phyloP scores from a whole-genome alignment of 2,329 filamentous ascomycete genomes.

The Aschersonia sp. region DNA sequence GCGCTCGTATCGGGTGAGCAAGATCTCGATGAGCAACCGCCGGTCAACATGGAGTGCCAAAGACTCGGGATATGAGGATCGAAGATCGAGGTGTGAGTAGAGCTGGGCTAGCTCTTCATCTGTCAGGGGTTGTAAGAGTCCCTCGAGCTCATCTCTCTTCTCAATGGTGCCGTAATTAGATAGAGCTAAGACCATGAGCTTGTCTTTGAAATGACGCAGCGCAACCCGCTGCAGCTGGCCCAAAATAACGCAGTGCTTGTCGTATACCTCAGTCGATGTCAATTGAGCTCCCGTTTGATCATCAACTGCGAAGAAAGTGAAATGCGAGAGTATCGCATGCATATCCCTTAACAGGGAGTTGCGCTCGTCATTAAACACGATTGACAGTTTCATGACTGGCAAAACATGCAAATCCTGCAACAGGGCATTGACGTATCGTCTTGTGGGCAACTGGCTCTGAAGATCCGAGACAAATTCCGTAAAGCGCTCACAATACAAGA shows the following conservation, averaged over 20 bases:
- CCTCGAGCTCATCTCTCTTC: slow-evolving; percentile 61
- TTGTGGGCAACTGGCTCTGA: slow-evolving; percentile 83
- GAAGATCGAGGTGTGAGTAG: slow-evolving; percentile 57
- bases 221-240: slow-evolving; percentile 67
- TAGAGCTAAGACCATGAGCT: slow-evolving; percentile 78
- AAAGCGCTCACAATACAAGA: slow-evolving; percentile 75
- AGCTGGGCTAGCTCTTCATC: slow-evolving; percentile 62
- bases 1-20: slow-evolving; percentile 63
- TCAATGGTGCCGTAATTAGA: slow-evolving; percentile 88
- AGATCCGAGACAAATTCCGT: slow-evolving; percentile 81
- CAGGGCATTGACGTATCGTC: slow-evolving; percentile 83
- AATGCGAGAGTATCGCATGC: slow-evolving; percentile 67
- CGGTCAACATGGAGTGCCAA: slow-evolving; percentile 50
- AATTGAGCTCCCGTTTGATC: slow-evolving; percentile 76
- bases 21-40: slow-evolving; percentile 51
- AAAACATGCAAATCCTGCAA: slow-evolving; percentile 76
- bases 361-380: slow-evolving; percentile 59
- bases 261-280: slow-evolving; percentile 58
- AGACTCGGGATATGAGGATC: slow-evolving; percentile 67
- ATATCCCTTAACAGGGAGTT: slow-evolving; percentile 72
- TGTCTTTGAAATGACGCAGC: slow-evolving; percentile 73
- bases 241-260: slow-evolving; percentile 61
- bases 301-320: slow-evolving; percentile 77
- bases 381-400: slow-evolving; percentile 63
- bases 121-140: slow-evolving; percentile 56